These are phyloP conservation scores for Malus hybrid DNA, from an alignment of 331 rosid species.

Conservation along the genomic window DNA sequence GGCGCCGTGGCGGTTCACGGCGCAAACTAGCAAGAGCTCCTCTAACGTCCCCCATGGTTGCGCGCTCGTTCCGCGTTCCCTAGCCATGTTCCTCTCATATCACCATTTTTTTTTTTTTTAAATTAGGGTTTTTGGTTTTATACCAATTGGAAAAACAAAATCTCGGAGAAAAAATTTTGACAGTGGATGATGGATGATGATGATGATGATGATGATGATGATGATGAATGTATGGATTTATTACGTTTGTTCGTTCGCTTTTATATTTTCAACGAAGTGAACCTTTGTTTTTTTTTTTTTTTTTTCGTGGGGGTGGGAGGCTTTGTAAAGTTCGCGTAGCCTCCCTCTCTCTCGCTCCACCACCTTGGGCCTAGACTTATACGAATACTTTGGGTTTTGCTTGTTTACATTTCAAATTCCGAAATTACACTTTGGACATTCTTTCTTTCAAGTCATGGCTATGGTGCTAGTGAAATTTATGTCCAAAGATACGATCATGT, in stretches of 20 bases:
- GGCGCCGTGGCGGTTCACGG: slow-evolving; percentile 44
- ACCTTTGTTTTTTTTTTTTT: no score
- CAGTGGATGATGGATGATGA: not conserved
- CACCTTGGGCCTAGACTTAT: not conserved
- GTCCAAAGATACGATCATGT: no score
- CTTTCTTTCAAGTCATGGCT: no score
- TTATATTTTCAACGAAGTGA: not conserved
- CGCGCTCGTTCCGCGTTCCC: slow-evolving; percentile 33
- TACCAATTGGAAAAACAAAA: not conserved
- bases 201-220: not conserved
- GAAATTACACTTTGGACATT: not conserved
- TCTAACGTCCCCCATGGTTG: slow-evolving; percentile 50
- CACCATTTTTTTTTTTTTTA: slow-evolving; percentile 12
- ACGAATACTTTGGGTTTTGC: not conserved
- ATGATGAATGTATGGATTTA: not conserved
- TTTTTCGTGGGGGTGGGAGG: not conserved
- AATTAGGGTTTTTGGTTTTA: slow-evolving; percentile 36
- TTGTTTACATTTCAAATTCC: not conserved
- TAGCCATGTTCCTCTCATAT: slow-evolving; percentile 34
- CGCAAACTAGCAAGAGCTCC: slow-evolving; percentile 51
- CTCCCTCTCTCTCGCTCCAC: not conserved
- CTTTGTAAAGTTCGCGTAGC: not conserved
- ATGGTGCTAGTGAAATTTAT: not conserved
- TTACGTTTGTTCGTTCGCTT: not conserved
- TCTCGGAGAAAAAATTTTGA: not conserved